Conservation (phyloP, 2,329 filamentous ascomycete species). For the Penicillium palitans region DNA sequence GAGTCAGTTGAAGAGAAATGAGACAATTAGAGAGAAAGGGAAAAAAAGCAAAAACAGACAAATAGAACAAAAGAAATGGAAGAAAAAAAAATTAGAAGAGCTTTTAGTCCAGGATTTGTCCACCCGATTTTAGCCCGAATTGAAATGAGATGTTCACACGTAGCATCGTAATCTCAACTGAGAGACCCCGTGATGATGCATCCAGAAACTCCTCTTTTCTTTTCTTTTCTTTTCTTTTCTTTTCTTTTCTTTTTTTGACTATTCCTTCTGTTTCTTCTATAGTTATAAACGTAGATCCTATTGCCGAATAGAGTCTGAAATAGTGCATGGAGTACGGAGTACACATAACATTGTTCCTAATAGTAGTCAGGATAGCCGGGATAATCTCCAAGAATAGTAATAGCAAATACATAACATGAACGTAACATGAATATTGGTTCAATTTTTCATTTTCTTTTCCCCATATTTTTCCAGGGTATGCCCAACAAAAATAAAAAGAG, state of each 20-base stretch:
- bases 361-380: background rate
- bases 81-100: background rate
- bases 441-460: background rate
- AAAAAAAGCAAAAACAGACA: background rate
- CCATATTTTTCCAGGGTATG: background rate
- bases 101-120: background rate
- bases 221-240: background rate
- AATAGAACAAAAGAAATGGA: background rate
- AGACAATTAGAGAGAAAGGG: conserved; percentile 4
- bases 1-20: conserved; percentile 15
- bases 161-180: conserved; percentile 12
- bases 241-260: background rate
- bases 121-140: conserved; percentile 7
- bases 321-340: background rate
- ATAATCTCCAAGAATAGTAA: background rate
- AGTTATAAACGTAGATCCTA: background rate
- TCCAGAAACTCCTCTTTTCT: background rate
- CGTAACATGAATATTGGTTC: background rate
- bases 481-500: conserved; percentile 3
- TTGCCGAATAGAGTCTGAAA: background rate
- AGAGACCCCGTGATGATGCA: conserved; percentile 8
- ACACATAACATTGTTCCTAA: background rate
- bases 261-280: background rate
- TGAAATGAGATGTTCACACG: conserved; percentile 10
- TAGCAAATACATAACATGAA: background rate